phyloP scores from a whole-genome alignment of 1,284 basidiomycete genomes.

The Cryptococcus sp. region DNA sequence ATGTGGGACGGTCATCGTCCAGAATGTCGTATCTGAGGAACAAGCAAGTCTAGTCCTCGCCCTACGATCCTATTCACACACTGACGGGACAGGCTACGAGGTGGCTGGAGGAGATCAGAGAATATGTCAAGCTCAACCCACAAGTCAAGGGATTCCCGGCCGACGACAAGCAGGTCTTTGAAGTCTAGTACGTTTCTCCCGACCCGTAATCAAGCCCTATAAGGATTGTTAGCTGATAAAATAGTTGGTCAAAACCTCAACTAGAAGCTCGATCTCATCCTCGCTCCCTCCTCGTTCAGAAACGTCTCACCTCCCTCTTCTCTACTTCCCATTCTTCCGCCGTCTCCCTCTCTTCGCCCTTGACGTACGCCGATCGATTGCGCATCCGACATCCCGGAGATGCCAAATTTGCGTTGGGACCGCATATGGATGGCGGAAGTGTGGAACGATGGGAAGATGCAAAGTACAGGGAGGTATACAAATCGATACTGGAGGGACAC shows the following conservation, averaged over 20 bases:
- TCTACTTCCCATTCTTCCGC: conserved; percentile 45
- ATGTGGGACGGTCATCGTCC: conserved; percentile 58
- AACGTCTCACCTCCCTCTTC: conserved; percentile 59
- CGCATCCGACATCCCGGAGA: conserved; percentile 70
- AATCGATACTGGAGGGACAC: conserved; percentile 54
- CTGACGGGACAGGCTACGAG: conserved; percentile 50
- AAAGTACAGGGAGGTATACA: conserved; percentile 56
- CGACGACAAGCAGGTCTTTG: conserved; percentile 64
- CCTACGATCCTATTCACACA: background rate
- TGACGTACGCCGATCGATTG: conserved; percentile 70
- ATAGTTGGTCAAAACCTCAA: conserved; percentile 55
- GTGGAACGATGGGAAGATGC: conserved; percentile 75
- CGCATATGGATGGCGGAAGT: conserved; percentile 70
- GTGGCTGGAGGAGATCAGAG: conserved; percentile 58
- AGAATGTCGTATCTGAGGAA: conserved; percentile 56
- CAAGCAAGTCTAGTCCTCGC: conserved; percentile 28
- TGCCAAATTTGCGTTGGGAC: conserved; percentile 61
- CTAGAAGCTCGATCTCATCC: conserved; percentile 67
- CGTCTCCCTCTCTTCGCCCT: conserved; percentile 55
- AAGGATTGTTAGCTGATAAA: background rate
- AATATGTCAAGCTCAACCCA: conserved; percentile 56
- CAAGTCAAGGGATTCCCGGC: conserved; percentile 56
- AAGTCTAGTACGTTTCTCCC: conserved; percentile 53
- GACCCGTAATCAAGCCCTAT: background rate
- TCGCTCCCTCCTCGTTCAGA: conserved; percentile 56